Evolutionary conservation across 2,329 filamentous ascomycete genomes (phyloP), one percentile per base, ranked within the genome.

Genomic region (Helicocarpus griseus): DNA sequence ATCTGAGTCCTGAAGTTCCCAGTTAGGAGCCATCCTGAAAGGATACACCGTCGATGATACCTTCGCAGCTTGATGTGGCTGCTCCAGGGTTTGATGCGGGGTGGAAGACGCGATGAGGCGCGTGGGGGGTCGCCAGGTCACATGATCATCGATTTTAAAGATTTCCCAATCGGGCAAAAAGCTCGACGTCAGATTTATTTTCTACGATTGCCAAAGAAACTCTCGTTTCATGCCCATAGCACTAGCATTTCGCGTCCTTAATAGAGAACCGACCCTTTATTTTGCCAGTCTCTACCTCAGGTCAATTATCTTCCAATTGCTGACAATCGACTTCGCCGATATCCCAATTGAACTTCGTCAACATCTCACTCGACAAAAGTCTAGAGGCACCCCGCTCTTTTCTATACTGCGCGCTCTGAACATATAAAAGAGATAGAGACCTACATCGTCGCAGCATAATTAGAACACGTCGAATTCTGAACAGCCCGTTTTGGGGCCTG

Each of bases 1-100:
- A 48, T 67, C 65, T 1, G 57, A 56, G 22, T 58, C 43, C 35
- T 58, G 54, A 22, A 61, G 21, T 31, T 65, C 64, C 56, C 59
- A 58, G 48, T 56, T 51, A 36, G 53, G 56, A 29, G 52, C 58
- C 63, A 66, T 66, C 11, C 8, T 56, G 5, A 24, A 5, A 3
- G 14, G n/a, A 31, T 17, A 41, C 1, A 2, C 5, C 11, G 33
- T 21, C 22, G 47, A n/a, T 39, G 38, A 7, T 13, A 33, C 6
- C 22, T 36, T 46, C 5, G 1, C 2, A 19, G 8, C 14, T 17
- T 39, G 17, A 39, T 2, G 29, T 5, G 17, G 28, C 28, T 14
- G 11, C 2, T 26, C 29, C 5, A 31, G 11, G 26, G 2, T 26
- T 29, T 21, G 47, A 49, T 40, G 47, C 35, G 47, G 47, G 9